Evolutionary conservation across 805 yeast genomes (phyloP).

Genomic region (Metschnikowia vanudenii): DNA sequence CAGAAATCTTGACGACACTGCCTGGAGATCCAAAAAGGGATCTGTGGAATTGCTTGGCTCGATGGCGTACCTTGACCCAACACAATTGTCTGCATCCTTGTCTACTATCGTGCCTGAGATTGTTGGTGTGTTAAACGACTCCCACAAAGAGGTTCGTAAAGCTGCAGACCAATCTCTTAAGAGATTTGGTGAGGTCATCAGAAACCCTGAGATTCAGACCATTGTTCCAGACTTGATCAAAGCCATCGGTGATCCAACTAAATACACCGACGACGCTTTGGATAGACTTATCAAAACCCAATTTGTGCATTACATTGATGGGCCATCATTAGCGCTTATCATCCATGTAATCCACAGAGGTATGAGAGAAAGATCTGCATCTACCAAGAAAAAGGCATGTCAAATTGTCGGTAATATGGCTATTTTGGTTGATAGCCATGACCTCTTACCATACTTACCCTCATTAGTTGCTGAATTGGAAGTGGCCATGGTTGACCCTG

Average conservation of each 20-base stretch:
- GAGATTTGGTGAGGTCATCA: slow-evolving; percentile 92
- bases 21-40: slow-evolving; percentile 97
- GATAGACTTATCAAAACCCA: slow-evolving; percentile 86
- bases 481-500: slow-evolving; percentile 97
- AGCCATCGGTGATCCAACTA: slow-evolving; percentile 96
- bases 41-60: slow-evolving; percentile 94
- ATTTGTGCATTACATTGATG: slow-evolving; percentile 96
- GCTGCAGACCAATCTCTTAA: slow-evolving; percentile 90
- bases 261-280: slow-evolving; percentile 80
- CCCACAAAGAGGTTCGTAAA: slow-evolving; percentile 94
- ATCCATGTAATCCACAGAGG: slow-evolving; percentile 95
- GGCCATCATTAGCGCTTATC: slow-evolving; percentile 93
- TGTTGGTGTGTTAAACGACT: slow-evolving; percentile 89
- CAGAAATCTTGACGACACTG: slow-evolving; percentile 77
- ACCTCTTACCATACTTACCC: slow-evolving; percentile 78
- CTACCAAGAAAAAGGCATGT: slow-evolving; percentile 88
- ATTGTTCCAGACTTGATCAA: slow-evolving; percentile 82
- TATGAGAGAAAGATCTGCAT: slow-evolving; percentile 90
- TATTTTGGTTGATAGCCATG: slow-evolving; percentile 84
- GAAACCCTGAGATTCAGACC: slow-evolving; percentile 95
- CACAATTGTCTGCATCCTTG: slow-evolving; percentile 85
- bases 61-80: slow-evolving; percentile 96
- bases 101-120: slow-evolving; percentile 93
- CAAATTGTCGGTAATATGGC: slow-evolving; percentile 99
- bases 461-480: slow-evolving; percentile 80